Evolutionary conservation across 331 rosid species (phyloP).

Genomic region (Arachis monticola): DNA sequence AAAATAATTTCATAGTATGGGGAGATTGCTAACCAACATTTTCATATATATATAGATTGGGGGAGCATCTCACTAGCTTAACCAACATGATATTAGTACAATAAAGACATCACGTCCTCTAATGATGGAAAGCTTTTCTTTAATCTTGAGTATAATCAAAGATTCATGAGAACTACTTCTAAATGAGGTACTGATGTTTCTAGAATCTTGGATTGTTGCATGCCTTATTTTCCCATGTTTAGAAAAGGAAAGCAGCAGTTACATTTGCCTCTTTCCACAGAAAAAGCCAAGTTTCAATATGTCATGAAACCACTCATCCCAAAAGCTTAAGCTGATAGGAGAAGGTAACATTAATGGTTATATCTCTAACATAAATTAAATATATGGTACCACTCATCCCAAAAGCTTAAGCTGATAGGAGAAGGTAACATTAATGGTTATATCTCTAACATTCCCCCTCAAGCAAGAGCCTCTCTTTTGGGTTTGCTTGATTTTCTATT

Average conservation of each 20-base stretch:
- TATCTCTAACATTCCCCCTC: too few relatives aligned
- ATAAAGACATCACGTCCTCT: not conserved
- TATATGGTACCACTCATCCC: too few relatives aligned
- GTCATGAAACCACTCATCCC: too few relatives aligned
- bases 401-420: too few relatives aligned
- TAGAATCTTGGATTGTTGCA: not conserved
- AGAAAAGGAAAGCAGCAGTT: constrained; percentile 18
- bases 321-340: too few relatives aligned
- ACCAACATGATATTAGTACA: not conserved
- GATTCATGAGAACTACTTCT: not conserved
- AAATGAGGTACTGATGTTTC: not conserved
- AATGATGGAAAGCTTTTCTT: not conserved
- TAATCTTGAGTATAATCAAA: not conserved
- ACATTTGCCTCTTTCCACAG: not conserved
- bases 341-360: too few relatives aligned
- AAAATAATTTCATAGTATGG: too few relatives aligned
- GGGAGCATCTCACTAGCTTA: not conserved
- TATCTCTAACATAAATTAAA: too few relatives aligned
- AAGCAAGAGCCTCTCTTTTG: too few relatives aligned
- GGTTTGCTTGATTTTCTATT: too few relatives aligned
- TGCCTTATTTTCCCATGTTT: not conserved
- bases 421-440: too few relatives aligned
- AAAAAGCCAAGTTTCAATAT: not conserved
- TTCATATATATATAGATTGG: not conserved
- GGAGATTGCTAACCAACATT: too few relatives aligned